Evolutionary conservation across 2,329 filamentous ascomycete genomes (phyloP).

Genomic region (Curvularia eragrostidis): DNA sequence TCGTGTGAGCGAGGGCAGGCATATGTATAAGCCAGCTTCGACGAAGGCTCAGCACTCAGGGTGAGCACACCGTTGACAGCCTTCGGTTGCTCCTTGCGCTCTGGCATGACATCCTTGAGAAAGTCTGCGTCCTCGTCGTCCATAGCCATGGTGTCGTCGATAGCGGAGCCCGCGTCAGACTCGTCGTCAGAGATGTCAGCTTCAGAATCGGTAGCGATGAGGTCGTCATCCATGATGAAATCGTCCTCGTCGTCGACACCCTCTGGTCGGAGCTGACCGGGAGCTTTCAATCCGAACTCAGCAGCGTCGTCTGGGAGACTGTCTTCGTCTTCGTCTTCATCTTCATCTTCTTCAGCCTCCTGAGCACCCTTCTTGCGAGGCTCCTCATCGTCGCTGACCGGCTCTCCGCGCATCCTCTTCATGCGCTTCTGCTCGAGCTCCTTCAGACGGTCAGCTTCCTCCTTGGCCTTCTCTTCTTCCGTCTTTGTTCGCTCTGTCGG

Average conservation of each 20-base stretch:
- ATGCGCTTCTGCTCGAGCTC: constrained; percentile 83
- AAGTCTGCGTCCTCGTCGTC: constrained; percentile 59
- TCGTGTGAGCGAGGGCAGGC: constrained; percentile 79
- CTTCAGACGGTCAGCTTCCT: constrained; percentile 77
- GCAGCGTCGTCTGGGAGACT: constrained; percentile 62
- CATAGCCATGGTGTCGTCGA: constrained; percentile 48
- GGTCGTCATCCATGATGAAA: constrained; percentile 86
- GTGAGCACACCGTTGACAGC: constrained; percentile 53
- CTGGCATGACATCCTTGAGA: constrained; percentile 52
- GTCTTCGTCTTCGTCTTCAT: constrained; percentile 47
- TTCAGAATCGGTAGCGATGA: constrained; percentile 79
- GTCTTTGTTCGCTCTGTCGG: constrained; percentile 88
- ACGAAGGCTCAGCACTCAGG: constrained; percentile 53
- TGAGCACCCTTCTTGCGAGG: constrained; percentile 52
- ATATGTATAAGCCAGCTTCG: constrained; percentile 78
- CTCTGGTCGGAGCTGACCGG: constrained; percentile 51
- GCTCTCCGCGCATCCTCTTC: constrained; percentile 85
- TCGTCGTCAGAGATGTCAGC: constrained; percentile 46
- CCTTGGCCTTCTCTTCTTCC: constrained; percentile 58
- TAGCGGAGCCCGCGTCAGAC: constrained; percentile 41
- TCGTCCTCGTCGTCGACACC: constrained; percentile 88
- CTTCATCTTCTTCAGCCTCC: constrained; percentile 30
- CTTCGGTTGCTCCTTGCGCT: constrained; percentile 36
- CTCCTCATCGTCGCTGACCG: constrained; percentile 72
- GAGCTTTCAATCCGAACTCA: constrained; percentile 67